A percentile compares a stretch with the other conserved stretches of the same genome.
Conservation (phyloP, 164 flowering plant species). For the Houttuynia cordata region DNA sequence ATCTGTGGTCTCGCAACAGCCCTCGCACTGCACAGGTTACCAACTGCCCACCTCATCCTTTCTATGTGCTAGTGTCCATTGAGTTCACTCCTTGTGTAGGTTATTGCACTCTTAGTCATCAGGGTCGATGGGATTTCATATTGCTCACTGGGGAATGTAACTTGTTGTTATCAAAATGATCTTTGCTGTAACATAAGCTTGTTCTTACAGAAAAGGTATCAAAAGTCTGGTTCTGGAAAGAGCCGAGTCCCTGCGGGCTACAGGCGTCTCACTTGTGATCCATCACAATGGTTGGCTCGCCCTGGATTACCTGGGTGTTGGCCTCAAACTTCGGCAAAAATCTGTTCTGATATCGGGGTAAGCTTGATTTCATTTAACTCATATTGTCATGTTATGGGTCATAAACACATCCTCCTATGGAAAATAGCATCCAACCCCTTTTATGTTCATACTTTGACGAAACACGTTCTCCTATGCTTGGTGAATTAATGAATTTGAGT, state of each 20-base stretch:
- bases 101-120: no score
- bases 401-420: no score
- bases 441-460: no score
- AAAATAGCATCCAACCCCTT: no score
- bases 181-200: no score
- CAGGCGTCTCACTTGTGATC: conserved; percentile 18
- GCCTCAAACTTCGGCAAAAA: conserved; percentile 17
- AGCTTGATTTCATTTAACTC: background rate
- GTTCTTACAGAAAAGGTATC: conserved; percentile 16
- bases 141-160: background rate
- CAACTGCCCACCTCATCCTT: background rate
- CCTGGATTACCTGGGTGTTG: conserved; percentile 35
- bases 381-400: no score
- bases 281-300: conserved; percentile 41
- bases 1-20: conserved; percentile 45
- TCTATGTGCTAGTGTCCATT: no score
- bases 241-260: conserved; percentile 13
- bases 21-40: conserved; percentile 44
- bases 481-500: no score
- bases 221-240: conserved; percentile 19
- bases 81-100: no score
- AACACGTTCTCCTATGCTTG: no score
- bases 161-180: background rate
- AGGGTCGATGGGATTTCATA: no score
- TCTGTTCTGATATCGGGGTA: conserved; percentile 20